Evolutionary conservation across 2,329 filamentous ascomycete genomes (phyloP).

Genomic region (Aspergillus fructus): DNA sequence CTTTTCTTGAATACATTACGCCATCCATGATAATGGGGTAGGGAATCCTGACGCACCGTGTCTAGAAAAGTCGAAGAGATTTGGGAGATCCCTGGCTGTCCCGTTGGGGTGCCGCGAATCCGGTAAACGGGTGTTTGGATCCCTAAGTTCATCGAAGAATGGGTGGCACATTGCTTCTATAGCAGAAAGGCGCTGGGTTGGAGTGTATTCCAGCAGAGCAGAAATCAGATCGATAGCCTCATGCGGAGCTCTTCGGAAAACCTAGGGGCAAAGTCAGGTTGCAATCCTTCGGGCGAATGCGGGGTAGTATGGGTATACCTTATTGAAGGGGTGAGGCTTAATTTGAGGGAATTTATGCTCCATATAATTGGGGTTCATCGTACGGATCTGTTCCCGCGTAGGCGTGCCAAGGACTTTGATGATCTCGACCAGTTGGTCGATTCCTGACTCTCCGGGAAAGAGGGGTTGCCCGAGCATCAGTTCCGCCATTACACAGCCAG

Average conservation of each 20-base stretch:
- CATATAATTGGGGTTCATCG: constrained; percentile 99
- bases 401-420: constrained; percentile 98
- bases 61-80: constrained; percentile 87
- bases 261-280: constrained; percentile 48
- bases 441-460: constrained; percentile 97
- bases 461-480: constrained; percentile 97
- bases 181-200: constrained; percentile 88
- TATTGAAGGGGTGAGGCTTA: constrained; percentile 98
- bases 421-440: constrained; percentile 97
- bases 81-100: constrained; percentile 75
- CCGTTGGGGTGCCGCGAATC: constrained; percentile 89
- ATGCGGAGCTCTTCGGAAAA: constrained; percentile 92
- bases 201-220: constrained; percentile 91
- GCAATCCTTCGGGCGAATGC: not conserved
- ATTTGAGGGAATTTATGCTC: constrained; percentile 99
- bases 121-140: constrained; percentile 85
- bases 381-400: constrained; percentile 95
- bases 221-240: constrained; percentile 96
- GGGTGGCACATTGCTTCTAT: constrained; percentile 97
- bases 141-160: constrained; percentile 95
- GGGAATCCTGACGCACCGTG: constrained; percentile 68
- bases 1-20: constrained; percentile 9
- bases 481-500: constrained; percentile 98
- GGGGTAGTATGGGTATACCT: constrained; percentile 48
- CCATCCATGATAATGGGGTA: not conserved